phyloP scores from a whole-genome alignment of 2,329 filamentous ascomycete species.

The Microdochium paspali region DNA sequence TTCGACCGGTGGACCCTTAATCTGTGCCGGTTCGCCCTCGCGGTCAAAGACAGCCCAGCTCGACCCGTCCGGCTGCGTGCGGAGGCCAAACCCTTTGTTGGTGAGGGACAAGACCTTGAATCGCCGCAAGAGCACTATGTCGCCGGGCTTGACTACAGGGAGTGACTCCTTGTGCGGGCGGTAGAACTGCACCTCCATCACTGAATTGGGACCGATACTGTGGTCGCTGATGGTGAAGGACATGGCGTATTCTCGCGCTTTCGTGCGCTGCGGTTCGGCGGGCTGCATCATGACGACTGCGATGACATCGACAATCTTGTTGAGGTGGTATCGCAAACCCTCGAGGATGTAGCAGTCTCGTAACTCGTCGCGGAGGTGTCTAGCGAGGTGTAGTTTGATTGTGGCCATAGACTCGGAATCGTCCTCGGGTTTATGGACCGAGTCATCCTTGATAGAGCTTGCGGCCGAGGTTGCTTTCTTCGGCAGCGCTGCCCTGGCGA shows the following conservation, averaged over 20 bases:
- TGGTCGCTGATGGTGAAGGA: conserved; percentile 49
- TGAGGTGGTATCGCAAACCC: conserved; percentile 37
- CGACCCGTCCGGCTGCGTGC: conserved; percentile 38
- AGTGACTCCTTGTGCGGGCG: conserved; percentile 48
- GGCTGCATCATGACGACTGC: conserved; percentile 44
- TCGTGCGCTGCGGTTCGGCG: conserved; percentile 41
- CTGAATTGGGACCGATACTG: conserved; percentile 36
- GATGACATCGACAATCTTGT: conserved; percentile 41
- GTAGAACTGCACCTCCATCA: conserved; percentile 48
- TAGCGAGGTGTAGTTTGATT: conserved; percentile 35
- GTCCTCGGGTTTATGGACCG: conserved; percentile 12
- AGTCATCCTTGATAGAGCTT: conserved; percentile 1
- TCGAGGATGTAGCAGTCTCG: conserved; percentile 44
- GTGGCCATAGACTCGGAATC: conserved; percentile 19
- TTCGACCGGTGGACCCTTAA: conserved; percentile 52
- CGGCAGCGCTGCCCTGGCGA: conserved; percentile 13
- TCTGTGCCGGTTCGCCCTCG: conserved; percentile 33
- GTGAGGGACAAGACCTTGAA: conserved; percentile 45
- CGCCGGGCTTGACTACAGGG: conserved; percentile 44
- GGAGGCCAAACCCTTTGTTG: conserved; percentile 44
- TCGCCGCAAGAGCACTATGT: conserved; percentile 47
- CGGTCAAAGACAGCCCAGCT: conserved; percentile 54
- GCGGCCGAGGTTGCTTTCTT: not conserved
- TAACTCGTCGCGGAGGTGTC: conserved; percentile 36
- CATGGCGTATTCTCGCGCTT: conserved; percentile 51